Evolutionary conservation across 805 yeast genomes (phyloP).

Genomic region (Candida sphagnicola): DNA sequence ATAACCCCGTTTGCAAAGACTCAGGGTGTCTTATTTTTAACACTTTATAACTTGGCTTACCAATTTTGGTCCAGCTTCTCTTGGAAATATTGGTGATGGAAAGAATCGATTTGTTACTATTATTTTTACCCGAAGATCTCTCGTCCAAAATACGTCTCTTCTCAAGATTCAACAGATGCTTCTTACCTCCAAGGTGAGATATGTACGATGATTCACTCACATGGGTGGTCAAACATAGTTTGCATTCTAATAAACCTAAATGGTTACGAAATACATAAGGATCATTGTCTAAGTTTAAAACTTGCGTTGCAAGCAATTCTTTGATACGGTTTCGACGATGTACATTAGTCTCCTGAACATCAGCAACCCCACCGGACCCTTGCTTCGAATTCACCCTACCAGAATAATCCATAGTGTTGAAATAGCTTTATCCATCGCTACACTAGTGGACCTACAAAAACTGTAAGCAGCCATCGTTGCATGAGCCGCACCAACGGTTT

Average conservation of each 20-base stretch:
- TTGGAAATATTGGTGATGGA: slow-evolving; percentile 40
- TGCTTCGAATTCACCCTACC: slow-evolving; percentile 86
- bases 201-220: slow-evolving; percentile 75
- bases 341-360: slow-evolving; percentile 61
- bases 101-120: slow-evolving; percentile 11
- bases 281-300: slow-evolving; percentile 54
- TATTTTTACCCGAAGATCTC: slow-evolving; percentile 17
- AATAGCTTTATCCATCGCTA: too few species aligned
- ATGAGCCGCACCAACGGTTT: too few species aligned
- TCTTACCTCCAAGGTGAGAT: slow-evolving; percentile 79
- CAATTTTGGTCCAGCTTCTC: slow-evolving; percentile 55
- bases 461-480: neutral
- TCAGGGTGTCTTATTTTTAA: slow-evolving; percentile 64
- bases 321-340: slow-evolving; percentile 66
- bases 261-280: slow-evolving; percentile 85
- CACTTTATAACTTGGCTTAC: slow-evolving; percentile 68
- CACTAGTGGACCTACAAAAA: too few species aligned
- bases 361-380: slow-evolving; percentile 89
- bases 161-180: slow-evolving; percentile 72
- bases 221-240: slow-evolving; percentile 80
- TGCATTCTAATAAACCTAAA: slow-evolving; percentile 81
- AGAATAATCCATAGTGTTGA: slow-evolving; percentile 70
- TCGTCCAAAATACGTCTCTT: slow-evolving; percentile 45
- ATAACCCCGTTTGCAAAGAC: slow-evolving; percentile 58
- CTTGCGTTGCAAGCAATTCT: slow-evolving; percentile 50